Evolutionary conservation across 2,329 filamentous ascomycete species (phyloP), one percentile per base, ranked within the genome.

Genomic region (Stagonosporopsis chrysanthemi): DNA sequence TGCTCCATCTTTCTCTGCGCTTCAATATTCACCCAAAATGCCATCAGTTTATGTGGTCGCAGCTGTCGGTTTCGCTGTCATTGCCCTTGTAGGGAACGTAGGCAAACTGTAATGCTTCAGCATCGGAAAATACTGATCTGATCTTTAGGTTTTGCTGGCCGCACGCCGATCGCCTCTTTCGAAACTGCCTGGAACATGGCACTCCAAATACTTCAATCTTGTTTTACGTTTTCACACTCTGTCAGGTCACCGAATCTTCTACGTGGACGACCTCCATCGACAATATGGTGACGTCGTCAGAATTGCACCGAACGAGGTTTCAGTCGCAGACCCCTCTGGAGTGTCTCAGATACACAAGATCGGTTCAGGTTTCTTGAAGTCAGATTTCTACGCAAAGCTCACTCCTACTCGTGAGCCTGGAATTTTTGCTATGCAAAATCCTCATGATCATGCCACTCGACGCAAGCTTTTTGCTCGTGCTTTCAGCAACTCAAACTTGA

Each of bases 311-410:
- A 58, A 55, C 17, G 66, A 73, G 46, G 67, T 71, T 14, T 64
- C 56, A 11, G 42, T 70, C 26, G 47, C 64, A 11, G 67, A 69
- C 23, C 41, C 64, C 7, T 33, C 52, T 39, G 69, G 61, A 19
- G 64, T 66, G 15, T 58, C 61, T 23, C 62, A 70, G 23, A 72
- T 74, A 17, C 70, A 74, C 43, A 68, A 66, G 38, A 72, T 78
- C 5, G 78, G 78, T 1, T 73, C 75, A 23, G 75, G 74, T 5
- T 81, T 78, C 45, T 58, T 70, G 3, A 82, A 82, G 57, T 73
- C 69, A 1, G 58, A 69, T 3, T 81, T 75, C 72, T 81, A 82
- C 56, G 35, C 62, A 28, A 53, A 58, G 4, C 44, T 71, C 7
- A 61, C 62, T n/a, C 66, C 66, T 5, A 62, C 64, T 42, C 67